Base-by-base conservation (phyloP, 202 grass and related monocot species). In the Tripidium arundinaceum region DNA sequence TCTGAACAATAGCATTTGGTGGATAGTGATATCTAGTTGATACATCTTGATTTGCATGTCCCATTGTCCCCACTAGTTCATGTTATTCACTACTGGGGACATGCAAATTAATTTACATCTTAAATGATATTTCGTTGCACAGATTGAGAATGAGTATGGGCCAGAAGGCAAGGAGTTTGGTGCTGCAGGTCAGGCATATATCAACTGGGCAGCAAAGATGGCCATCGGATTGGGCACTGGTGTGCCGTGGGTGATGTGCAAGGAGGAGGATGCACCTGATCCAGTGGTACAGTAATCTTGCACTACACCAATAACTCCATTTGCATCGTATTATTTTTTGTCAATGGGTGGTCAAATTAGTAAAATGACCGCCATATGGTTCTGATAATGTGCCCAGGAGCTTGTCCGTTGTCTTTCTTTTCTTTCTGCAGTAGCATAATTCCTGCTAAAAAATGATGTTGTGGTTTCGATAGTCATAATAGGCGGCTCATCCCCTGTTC, bases 201-300 rank as follows among this genome's bases (percentile, higher is more conserved):
- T 91, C 47, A 85, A 91, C 54, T 99, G 96, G 96, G 90, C 96
- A 28, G 96, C 96, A 65, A 84, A 91, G 81, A 99, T 99, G 96
- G 96, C 96, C 0, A 69, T 96, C 1, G 89, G 92, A 40, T 77
- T 99, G 84, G 87, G 67, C 55, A 99, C 96, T 4, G 96, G 96
- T 78, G 96, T 99, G 15, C 96, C 96, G 10, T 99, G 96, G 96
- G 90, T 99, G 43, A 99, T 99, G 96, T 99, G 96, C 90, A 99
- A 99, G 79, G 88, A 99, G 78, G 96, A 99, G 26, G 96, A 99
- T 29, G 96, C 96, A 66, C 96, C 96, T 14, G 96, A 99, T 88
- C 96, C 92, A 86, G 83, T 99, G 92, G 96, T 99, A 96, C 33
- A 62, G 43, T 62, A 29, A 85, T 71, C 60, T 81, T 74, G 4